Evolutionary conservation across 2,329 filamentous ascomycete genomes (phyloP).

Genomic region (Cercospora zeae-maydis): DNA sequence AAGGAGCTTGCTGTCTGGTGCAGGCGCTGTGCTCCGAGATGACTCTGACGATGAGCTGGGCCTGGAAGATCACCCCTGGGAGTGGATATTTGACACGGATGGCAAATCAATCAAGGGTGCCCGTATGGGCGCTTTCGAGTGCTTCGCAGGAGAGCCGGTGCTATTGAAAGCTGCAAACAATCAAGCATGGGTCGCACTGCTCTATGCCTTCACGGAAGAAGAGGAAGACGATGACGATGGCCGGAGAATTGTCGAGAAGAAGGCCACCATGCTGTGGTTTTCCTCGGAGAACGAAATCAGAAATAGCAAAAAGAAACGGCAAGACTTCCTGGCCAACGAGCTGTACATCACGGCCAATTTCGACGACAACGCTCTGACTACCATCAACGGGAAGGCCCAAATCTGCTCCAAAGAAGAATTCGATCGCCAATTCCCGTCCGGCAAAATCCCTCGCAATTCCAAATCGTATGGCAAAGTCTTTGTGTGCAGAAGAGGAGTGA

Average conservation of each 20-base stretch:
- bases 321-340: conserved; percentile 77
- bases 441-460: conserved; percentile 68
- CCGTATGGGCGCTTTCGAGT: conserved; percentile 75
- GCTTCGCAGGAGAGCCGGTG: conserved; percentile 75
- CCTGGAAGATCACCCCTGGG: conserved; percentile 50
- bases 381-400: conserved; percentile 84
- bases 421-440: conserved; percentile 65
- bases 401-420: conserved; percentile 73
- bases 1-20: conserved; percentile 52
- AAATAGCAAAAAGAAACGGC: conserved; percentile 77
- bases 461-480: conserved; percentile 81
- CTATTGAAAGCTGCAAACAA: conserved; percentile 85
- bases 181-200: conserved; percentile 88
- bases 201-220: conserved; percentile 74
- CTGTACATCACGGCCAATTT: conserved; percentile 85
- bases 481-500: conserved; percentile 83
- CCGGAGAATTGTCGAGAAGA: conserved; percentile 53
- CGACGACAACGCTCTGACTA: conserved; percentile 80
- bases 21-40: conserved; percentile 62
- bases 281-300: conserved; percentile 85
- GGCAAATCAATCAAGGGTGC: conserved; percentile 66
- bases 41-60: conserved; percentile 84
- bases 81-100: conserved; percentile 55
- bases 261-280: conserved; percentile 93
- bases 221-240: conserved; percentile 59